These are phyloP conservation scores for Colletotrichum salicis DNA, from an alignment of 2,329 filamentous ascomycete species.

Conservation along the genomic window DNA sequence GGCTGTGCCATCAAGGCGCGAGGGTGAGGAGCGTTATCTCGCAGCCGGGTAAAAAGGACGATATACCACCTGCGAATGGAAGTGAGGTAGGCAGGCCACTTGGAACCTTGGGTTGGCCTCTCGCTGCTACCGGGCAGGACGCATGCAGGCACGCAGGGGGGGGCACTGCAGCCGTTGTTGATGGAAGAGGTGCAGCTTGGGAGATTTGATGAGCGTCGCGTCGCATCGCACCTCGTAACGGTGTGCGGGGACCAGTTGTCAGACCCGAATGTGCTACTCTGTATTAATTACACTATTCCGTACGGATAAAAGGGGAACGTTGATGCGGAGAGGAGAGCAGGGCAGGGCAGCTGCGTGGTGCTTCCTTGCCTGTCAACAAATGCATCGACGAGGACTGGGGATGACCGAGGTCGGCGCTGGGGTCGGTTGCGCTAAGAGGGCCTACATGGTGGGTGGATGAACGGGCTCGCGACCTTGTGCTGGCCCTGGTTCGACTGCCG, in stretches of 20 bases:
- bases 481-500: slow-evolving; percentile 11
- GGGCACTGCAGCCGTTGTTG: slow-evolving; percentile 18
- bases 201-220: slow-evolving; percentile 19
- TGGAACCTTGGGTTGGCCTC: not conserved
- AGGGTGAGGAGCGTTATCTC: slow-evolving; percentile 20
- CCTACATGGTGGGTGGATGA: slow-evolving; percentile 25
- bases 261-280: not conserved
- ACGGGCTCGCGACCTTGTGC: slow-evolving; percentile 2
- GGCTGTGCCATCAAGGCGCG: slow-evolving; percentile 5
- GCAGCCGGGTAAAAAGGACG: slow-evolving; percentile 1
- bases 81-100: not conserved
- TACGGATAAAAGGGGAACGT: not conserved
- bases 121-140: slow-evolving; percentile 6
- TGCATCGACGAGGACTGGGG: slow-evolving; percentile 12
- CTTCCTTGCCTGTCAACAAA: slow-evolving; percentile 14
- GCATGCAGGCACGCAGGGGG: slow-evolving; percentile 1
- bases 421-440: not conserved
- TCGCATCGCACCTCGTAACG: not conserved
- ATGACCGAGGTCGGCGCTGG: slow-evolving; percentile 32
- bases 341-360: slow-evolving; percentile 5
- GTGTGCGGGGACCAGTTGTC: not conserved
- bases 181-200: slow-evolving; percentile 3
- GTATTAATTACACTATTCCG: too few species aligned
- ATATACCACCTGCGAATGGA: slow-evolving; percentile 1
- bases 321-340: slow-evolving; percentile 12